These are phyloP conservation scores for Xylona heveae DNA, from an alignment of 495 filamentous ascomycete genomes.

Conservation along the genomic window DNA sequence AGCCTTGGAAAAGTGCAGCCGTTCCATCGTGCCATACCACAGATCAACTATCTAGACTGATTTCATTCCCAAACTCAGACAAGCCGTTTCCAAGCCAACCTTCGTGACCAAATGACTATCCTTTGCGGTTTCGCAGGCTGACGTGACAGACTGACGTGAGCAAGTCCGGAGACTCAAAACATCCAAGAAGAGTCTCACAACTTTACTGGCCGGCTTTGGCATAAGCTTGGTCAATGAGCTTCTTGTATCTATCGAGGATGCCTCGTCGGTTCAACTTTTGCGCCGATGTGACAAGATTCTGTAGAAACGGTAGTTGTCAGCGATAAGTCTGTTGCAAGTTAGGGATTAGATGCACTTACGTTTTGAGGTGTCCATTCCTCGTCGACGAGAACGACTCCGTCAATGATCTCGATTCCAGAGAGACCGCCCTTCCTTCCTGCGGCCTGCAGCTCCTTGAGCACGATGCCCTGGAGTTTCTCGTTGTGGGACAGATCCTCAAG, in stretches of 20 bases:
- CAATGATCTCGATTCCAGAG: conserved; percentile 72
- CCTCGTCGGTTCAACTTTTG: conserved; percentile 55
- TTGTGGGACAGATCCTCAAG: conserved; percentile 68
- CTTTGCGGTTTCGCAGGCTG: no score
- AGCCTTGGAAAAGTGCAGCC: no score
- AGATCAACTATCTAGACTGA: no score
- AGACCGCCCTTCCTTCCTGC: conserved; percentile 59
- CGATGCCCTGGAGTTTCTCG: conserved; percentile 53
- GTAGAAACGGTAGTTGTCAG: conserved; percentile 10
- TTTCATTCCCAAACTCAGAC: no score
- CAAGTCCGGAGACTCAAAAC: no score
- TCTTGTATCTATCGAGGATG: conserved; percentile 42
- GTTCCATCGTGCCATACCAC: no score
- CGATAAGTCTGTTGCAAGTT: conserved; percentile 12
- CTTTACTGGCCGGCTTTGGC: no score
- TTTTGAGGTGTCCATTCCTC: conserved; percentile 97
- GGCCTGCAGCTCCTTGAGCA: conserved; percentile 65
- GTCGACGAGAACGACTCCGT: conserved; percentile 77
- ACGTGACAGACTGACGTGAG: no score
- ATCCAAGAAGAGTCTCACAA: no score
- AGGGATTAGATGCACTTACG: conserved; percentile 32
- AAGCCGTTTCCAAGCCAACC: no score
- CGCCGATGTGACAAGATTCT: conserved; percentile 50
- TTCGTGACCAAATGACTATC: no score
- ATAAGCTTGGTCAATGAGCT: conserved; percentile 39